Evolutionary conservation across 176 grass and related monocot species (phyloP), one percentile per base, ranked within the genome.

Genomic region (Avena atlantica): DNA sequence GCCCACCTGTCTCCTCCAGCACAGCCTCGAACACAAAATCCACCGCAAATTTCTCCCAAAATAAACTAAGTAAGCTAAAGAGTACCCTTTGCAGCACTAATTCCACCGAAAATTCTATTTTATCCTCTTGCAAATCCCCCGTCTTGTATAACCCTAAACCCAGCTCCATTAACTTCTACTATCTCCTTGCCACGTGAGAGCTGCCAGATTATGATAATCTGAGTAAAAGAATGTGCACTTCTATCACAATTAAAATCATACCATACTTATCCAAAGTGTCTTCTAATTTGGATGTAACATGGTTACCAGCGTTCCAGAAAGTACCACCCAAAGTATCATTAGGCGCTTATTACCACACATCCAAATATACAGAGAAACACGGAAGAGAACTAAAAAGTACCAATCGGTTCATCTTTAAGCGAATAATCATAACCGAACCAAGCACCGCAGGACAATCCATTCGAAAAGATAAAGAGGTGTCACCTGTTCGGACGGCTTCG

Each of bases 401-500:
- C 3, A 9, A 59, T 12, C 62, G 45, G 5, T 52, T 53, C 61
- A 16, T 56, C 52, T 80, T 51, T 25, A 19, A 25, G 42, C 0
- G 31, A 87, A 7, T 20, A 67, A 1, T 29, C 8, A 31, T 10
- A 42, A 57, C 17, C 27, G 55, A 68, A 50, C 13, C 24, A 66
- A 84, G 37, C 81, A 86, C 9, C 44, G 44, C 21, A 23, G 76
- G 17, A 57, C 16, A 51, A 50, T 23, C 3, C 27, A 59, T 42
- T 63, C 0, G 1, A 17, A 17, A 74, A 75, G 24, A 50, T 61
- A 34, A 42, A 80, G 15, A 64, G 11, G 24, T 1, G 8, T 4
- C 83, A 92, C 92, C 80, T 87, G 90, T 85, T 91, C 81, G 27
- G 87, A 86, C 67, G 87, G 16, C 73, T 92, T 92, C 3, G 90